Percentiles rank a stretch among this genome's conserved stretches.
These are phyloP conservation scores for Inosperma sp. DNA, from an alignment of 768 basidiomycete species.

Conservation along the genomic window DNA sequence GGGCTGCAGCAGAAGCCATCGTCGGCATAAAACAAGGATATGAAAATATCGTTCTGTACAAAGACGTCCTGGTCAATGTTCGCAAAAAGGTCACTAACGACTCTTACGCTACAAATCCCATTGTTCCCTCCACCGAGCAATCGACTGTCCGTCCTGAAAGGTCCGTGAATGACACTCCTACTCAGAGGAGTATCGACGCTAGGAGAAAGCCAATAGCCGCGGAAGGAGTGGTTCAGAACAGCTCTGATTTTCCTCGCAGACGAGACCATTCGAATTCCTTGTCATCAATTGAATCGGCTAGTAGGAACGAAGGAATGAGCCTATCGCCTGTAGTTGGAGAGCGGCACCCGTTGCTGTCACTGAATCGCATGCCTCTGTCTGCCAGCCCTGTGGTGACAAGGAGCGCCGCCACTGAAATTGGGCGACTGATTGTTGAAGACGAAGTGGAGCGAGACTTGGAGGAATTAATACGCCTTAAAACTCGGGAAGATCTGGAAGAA, in stretches of 20 bases:
- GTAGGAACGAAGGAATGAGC: neutral
- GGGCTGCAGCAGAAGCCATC: slow-evolving; percentile 65
- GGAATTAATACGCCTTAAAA: slow-evolving; percentile 55
- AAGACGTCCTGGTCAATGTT: slow-evolving; percentile 56
- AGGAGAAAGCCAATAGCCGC: neutral
- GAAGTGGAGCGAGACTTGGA: slow-evolving; percentile 67
- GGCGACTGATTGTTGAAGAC: slow-evolving; percentile 20
- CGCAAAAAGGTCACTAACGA: slow-evolving; percentile 19
- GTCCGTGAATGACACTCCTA: neutral
- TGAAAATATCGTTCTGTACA: slow-evolving; percentile 59
- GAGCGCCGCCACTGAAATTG: slow-evolving; percentile 17
- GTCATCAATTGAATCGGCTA: slow-evolving; percentile 4
- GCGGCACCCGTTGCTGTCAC: slow-evolving; percentile 34
- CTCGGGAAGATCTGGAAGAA: slow-evolving; percentile 71
- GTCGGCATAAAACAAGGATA: slow-evolving; percentile 70
- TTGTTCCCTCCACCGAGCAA: neutral
- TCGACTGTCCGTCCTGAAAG: neutral
- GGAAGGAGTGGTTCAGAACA: neutral
- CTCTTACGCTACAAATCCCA: neutral
- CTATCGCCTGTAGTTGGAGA: slow-evolving; percentile 20
- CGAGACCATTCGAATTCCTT: slow-evolving; percentile 13
- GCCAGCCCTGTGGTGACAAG: slow-evolving; percentile 7
- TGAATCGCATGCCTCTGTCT: neutral
- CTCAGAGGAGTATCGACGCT: neutral
- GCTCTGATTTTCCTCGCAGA: neutral